Evolutionary conservation across 192 early-diverging fungal genomes (phyloP).

Genomic region (Entomortierella parvispora): DNA sequence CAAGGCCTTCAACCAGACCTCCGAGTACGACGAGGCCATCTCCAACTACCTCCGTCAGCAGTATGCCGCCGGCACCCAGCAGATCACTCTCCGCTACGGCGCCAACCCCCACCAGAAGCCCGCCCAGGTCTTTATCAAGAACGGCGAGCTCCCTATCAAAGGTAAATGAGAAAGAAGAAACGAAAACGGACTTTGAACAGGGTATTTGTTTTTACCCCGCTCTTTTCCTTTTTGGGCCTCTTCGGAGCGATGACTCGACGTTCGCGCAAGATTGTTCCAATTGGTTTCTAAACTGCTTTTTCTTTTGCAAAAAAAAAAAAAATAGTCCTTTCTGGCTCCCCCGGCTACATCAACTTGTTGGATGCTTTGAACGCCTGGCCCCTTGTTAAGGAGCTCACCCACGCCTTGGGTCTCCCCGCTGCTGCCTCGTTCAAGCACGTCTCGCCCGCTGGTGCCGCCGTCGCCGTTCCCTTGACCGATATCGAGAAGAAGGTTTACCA

Average conservation of each 20-base stretch:
- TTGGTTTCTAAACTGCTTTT: background rate
- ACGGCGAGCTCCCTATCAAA: slow-evolving; percentile 85
- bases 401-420: slow-evolving; percentile 88
- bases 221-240: slow-evolving; percentile 42
- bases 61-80: slow-evolving; percentile 80
- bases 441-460: slow-evolving; percentile 96
- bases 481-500: slow-evolving; percentile 91
- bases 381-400: slow-evolving; percentile 94
- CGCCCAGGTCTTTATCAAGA: slow-evolving; percentile 89
- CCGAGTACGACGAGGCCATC: slow-evolving; percentile 96
- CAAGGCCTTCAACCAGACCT: slow-evolving; percentile 93
- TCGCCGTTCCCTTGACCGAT: slow-evolving; percentile 82
- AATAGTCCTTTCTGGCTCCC: slow-evolving; percentile 88
- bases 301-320: slow-evolving; percentile 1
- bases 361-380: slow-evolving; percentile 98
- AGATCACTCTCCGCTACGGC: slow-evolving; percentile 93
- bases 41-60: slow-evolving; percentile 94
- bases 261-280: background rate
- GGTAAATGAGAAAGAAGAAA: slow-evolving; percentile 23
- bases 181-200: slow-evolving; percentile 36
- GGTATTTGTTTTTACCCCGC: slow-evolving; percentile 45
- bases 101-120: slow-evolving; percentile 99
- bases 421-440: slow-evolving; percentile 99
- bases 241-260: background rate
- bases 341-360: slow-evolving; percentile 98